These are phyloP conservation scores for Waitea zeae DNA, from an alignment of 1,284 basidiomycete species.

Conservation along the genomic window DNA sequence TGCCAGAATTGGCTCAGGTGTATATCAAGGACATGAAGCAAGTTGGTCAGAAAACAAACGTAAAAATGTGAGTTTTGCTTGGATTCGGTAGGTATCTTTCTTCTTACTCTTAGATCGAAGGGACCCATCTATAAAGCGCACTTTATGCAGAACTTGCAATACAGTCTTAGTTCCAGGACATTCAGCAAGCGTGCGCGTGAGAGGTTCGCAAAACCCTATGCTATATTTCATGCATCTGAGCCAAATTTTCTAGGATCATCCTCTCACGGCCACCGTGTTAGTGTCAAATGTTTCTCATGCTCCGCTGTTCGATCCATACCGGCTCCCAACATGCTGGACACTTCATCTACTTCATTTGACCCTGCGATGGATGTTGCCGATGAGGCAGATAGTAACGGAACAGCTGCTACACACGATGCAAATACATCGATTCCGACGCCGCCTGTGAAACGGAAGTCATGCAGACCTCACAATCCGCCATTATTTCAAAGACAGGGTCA, in stretches of 20 bases:
- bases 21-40: conserved; percentile 51
- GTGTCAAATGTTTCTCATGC: conserved; percentile 42
- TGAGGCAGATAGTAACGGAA: not conserved
- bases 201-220: conserved; percentile 20
- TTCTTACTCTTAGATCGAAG: conserved; percentile 18
- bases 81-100: not conserved
- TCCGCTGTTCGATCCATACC: conserved; percentile 17
- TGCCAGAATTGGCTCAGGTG: conserved; percentile 36
- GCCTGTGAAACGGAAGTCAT: no score
- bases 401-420: no score
- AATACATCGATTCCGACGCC: no score
- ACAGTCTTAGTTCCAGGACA: conserved; percentile 47
- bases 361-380: no score
- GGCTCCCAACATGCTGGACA: not conserved
- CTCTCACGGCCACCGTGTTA: conserved; percentile 31
- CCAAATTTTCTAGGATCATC: conserved; percentile 20
- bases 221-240: conserved; percentile 2
- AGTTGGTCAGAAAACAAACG: conserved; percentile 56
- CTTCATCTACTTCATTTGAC: no score
- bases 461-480: conserved; percentile 17
- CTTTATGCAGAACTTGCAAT: conserved; percentile 53
- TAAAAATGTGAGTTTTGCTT: conserved; percentile 42
- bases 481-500: conserved; percentile 47
- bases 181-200: conserved; percentile 43
- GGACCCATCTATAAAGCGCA: conserved; percentile 65